Evolutionary conservation across 1,284 basidiomycete species (phyloP), one percentile per base, ranked within the genome.

Genomic region (Grifola frondosa): DNA sequence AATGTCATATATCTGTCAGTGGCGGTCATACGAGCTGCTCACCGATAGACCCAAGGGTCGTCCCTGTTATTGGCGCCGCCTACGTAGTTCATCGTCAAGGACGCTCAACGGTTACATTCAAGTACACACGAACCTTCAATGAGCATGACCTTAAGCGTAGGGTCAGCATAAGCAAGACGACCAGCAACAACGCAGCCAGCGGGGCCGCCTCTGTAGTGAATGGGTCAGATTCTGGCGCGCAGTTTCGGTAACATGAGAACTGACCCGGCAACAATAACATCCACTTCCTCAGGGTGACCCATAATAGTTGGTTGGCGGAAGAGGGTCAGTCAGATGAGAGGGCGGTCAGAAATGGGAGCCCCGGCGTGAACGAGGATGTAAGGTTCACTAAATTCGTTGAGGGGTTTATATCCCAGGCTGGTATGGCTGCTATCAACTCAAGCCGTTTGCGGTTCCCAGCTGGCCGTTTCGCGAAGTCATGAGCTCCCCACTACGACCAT

Each of bases 1-100:
- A 50, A 25, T 17, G 40, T 28, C 5, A 25, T 10, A n/a, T 7
- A 17, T 15, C 13, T 21, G 8, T 3, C 12, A 33, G 20, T 22
- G n/a, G 1, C 2, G 20, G 4, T 23, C 4, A 19, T 13, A 25
- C 16, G 28, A 21, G 17, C 9, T 11, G 45, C 54, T 39, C 46
- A 72, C 73, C 75, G 70, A 58, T 83, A 84, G 36, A 86, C 83
- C 82, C 81, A 84, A 32, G 83, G 82, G 53, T 85, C 83, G 53
- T 85, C 83, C 21, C 81, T 70, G 65, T 85, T 84, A 67, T 84
- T 85, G 20, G 78, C 77, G 49, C 82, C 81, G 40, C 73, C 81
- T 82, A 29, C 19, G 9, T 13, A 7, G 19, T 29, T 42, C 16
- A 40, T 17, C 17, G 2, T 16, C 10, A 5, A 1, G 1, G 6